phyloP scores from a whole-genome alignment of 495 filamentous ascomycete genomes.

The Trypethelium eluteriae region DNA sequence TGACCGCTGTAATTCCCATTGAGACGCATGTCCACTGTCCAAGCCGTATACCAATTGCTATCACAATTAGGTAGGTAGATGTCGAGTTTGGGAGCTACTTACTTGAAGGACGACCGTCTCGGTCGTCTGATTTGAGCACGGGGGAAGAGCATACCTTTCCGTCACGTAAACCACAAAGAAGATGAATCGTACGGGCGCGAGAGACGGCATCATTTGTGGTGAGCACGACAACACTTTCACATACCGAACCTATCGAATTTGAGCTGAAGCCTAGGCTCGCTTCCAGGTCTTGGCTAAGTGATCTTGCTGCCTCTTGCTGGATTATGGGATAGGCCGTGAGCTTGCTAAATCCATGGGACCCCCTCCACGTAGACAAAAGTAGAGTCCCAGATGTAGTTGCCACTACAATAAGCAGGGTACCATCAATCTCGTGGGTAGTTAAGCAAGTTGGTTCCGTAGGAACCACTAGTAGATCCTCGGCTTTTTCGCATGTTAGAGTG shows the following conservation, averaged over 20 bases:
- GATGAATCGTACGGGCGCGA: background rate
- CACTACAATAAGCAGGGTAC: background rate
- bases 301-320: background rate
- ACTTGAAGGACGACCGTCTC: background rate
- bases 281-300: background rate
- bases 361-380: background rate
- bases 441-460: background rate
- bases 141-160: constrained; percentile 21
- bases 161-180: constrained; percentile 31
- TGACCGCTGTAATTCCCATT: constrained; percentile 3
- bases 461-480: background rate
- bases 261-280: background rate
- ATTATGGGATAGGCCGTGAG: background rate
- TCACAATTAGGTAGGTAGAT: constrained; percentile 3
- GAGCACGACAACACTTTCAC: constrained; percentile 4
- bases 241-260: background rate
- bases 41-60: constrained; percentile 13
- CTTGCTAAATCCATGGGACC: background rate
- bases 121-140: background rate
- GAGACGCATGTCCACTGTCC: background rate
- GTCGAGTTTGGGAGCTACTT: constrained; percentile 5
- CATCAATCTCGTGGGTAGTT: background rate
- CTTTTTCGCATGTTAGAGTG: background rate
- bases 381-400: background rate
- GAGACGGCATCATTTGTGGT: background rate